A percentile compares a stretch with the other conserved stretches of the same genome.
Conservation (phyloP, 1,284 basidiomycete genomes). For the Malassezia brasiliensis region DNA sequence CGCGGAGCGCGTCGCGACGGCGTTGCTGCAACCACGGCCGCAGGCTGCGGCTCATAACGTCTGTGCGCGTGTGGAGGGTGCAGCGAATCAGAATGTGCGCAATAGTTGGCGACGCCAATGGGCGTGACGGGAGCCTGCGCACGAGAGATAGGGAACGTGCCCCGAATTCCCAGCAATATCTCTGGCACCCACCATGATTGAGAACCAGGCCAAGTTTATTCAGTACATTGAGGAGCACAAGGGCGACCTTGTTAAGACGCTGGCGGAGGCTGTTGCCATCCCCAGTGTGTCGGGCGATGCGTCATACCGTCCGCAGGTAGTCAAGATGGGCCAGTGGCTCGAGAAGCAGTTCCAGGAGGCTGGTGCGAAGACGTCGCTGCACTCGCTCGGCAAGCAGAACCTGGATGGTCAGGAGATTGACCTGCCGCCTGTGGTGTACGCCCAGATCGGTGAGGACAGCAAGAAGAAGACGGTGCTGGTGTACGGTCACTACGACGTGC, state of each 20-base stretch:
- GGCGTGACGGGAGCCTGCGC: not conserved
- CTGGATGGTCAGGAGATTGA: conserved; percentile 68
- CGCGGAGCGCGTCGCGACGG: too few relatives aligned
- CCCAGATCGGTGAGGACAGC: conserved; percentile 62
- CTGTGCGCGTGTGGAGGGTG: not conserved
- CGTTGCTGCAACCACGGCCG: conserved; percentile 7
- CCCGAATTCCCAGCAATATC: too few relatives aligned
- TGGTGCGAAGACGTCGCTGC: conserved; percentile 35
- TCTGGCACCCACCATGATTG: conserved; percentile 4
- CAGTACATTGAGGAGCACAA: conserved; percentile 43
- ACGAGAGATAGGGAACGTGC: not conserved
- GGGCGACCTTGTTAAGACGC: conserved; percentile 31
- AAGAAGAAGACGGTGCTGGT: conserved; percentile 78
- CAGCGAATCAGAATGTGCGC: not conserved
- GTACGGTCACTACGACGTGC: conserved; percentile 60
- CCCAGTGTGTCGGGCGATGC: conserved; percentile 46
- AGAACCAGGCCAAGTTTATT: conserved; percentile 31
- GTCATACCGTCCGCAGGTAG: conserved; percentile 39
- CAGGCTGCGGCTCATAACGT: conserved; percentile 10
- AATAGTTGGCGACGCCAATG: too few relatives aligned
- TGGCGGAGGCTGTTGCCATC: conserved; percentile 44
- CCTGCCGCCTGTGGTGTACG: conserved; percentile 80
- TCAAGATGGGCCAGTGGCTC: conserved; percentile 46
- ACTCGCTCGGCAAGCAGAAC: conserved; percentile 60
- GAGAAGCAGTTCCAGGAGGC: conserved; percentile 34